These are phyloP conservation scores for Aechmea fasciata DNA, from an alignment of 176 grass and related monocot species.

Conservation along the genomic window DNA sequence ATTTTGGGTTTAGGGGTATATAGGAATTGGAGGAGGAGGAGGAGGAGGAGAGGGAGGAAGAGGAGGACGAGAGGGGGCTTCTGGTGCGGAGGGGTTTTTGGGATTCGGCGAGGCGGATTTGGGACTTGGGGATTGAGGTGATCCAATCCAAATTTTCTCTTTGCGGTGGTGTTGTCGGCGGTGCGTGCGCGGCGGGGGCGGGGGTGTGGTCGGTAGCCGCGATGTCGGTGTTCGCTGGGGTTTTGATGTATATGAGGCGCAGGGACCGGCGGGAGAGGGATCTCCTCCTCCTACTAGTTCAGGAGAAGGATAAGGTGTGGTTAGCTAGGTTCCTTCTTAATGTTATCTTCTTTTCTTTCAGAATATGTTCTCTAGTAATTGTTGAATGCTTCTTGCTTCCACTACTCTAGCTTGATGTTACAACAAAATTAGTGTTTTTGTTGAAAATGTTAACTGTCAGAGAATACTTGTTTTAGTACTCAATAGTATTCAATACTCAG, in stretches of 20 bases:
- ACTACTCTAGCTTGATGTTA: no score
- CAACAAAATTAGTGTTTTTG: no score
- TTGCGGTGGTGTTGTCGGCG: background rate
- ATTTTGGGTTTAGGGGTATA: no score
- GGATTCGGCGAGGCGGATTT: slow-evolving; percentile 20
- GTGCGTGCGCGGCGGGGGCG: background rate
- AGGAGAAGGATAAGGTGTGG: slow-evolving; percentile 48
- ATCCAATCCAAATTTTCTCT: slow-evolving; percentile 26
- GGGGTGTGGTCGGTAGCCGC: slow-evolving; percentile 28
- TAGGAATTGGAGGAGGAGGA: slow-evolving; percentile 3
- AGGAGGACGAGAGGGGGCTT: background rate
- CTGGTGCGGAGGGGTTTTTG: slow-evolving; percentile 9
- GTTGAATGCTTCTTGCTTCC: no score
- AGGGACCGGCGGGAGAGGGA: slow-evolving; percentile 39
- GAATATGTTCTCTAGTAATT: no score
- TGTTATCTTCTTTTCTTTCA: background rate
- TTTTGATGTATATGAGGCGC: slow-evolving; percentile 30
- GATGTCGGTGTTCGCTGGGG: slow-evolving; percentile 19
- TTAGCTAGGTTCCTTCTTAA: background rate
- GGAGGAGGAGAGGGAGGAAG: no score
- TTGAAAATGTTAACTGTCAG: no score
- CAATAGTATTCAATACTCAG: no score
- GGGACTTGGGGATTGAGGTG: slow-evolving; percentile 23
- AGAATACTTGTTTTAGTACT: no score
- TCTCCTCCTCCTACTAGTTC: slow-evolving; percentile 37